Evolutionary conservation across 208 protist species (phyloP).

Genomic region (Acanthamoeba castellanii): DNA sequence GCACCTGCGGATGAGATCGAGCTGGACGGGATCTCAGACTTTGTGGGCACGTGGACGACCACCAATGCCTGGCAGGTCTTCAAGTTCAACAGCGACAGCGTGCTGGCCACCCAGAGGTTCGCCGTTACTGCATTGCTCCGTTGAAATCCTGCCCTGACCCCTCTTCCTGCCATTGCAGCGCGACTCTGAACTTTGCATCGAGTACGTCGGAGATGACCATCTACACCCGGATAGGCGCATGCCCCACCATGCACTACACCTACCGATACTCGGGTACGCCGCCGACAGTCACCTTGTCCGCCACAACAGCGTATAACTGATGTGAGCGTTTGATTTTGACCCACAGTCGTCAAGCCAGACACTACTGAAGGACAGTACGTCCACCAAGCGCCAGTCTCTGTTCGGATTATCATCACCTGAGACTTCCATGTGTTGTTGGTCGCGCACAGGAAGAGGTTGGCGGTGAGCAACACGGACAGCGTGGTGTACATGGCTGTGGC

Average conservation of each 20-base stretch:
- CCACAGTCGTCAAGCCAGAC: background rate
- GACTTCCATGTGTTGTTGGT: too few relatives aligned
- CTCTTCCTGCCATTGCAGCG: background rate
- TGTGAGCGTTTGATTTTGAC: too few relatives aligned
- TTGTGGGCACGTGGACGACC: background rate
- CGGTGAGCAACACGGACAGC: background rate
- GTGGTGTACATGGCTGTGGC: background rate
- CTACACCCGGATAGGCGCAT: background rate
- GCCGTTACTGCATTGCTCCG: too few relatives aligned
- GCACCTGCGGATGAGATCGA: background rate
- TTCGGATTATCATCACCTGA: too few relatives aligned
- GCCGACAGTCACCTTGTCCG: too few relatives aligned
- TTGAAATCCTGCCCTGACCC: too few relatives aligned
- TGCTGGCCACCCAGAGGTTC: too few relatives aligned
- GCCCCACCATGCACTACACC: conserved; percentile 24
- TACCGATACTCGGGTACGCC: background rate
- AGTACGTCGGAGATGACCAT: background rate
- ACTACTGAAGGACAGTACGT: too few relatives aligned
- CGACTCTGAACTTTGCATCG: background rate
- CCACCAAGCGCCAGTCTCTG: too few relatives aligned
- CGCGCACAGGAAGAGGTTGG: background rate
- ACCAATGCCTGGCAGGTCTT: background rate
- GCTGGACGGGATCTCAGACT: background rate
- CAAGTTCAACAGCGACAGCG: background rate
- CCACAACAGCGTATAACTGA: too few relatives aligned